phyloP scores from a whole-genome alignment of 768 basidiomycete genomes.

The Boletus tylopilopsis region DNA sequence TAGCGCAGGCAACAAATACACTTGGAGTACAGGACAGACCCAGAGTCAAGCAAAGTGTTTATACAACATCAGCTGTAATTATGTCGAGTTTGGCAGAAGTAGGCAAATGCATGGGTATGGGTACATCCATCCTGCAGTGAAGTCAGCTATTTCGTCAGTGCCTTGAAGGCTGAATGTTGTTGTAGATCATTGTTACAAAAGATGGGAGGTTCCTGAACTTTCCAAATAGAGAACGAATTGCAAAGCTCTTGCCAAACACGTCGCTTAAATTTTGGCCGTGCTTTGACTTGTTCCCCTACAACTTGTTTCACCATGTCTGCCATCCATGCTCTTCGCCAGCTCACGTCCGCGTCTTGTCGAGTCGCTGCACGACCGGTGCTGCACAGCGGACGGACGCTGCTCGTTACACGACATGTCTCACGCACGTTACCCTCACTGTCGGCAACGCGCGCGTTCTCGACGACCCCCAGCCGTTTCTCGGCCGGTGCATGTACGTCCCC shows the following conservation, averaged over 20 bases:
- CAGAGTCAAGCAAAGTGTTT: too few relatives aligned
- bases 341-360: slow-evolving; percentile 44
- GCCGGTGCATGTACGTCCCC: slow-evolving; percentile 41
- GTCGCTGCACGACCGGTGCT: slow-evolving; percentile 25
- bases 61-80: too few relatives aligned
- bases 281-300: too few relatives aligned
- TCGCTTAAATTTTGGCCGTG: slow-evolving; percentile 26
- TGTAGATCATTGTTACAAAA: too few relatives aligned
- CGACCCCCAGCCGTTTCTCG: slow-evolving; percentile 36
- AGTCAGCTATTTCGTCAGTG: too few relatives aligned
- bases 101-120: too few relatives aligned
- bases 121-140: too few relatives aligned
- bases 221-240: too few relatives aligned
- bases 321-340: slow-evolving; percentile 56
- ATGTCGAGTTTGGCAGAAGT: too few relatives aligned
- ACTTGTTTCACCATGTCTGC: slow-evolving; percentile 65
- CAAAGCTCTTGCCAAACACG: slow-evolving; percentile 33
- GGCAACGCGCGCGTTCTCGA: slow-evolving; percentile 40
- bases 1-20: too few relatives aligned
- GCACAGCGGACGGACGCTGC: slow-evolving; percentile 20
- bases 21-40: too few relatives aligned
- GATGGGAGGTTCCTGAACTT: not conserved
- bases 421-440: slow-evolving; percentile 16
- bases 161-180: too few relatives aligned
- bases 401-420: slow-evolving; percentile 10